Base-by-base conservation (phyloP, 345 rosid species). In the Moricandia arvensis region DNA sequence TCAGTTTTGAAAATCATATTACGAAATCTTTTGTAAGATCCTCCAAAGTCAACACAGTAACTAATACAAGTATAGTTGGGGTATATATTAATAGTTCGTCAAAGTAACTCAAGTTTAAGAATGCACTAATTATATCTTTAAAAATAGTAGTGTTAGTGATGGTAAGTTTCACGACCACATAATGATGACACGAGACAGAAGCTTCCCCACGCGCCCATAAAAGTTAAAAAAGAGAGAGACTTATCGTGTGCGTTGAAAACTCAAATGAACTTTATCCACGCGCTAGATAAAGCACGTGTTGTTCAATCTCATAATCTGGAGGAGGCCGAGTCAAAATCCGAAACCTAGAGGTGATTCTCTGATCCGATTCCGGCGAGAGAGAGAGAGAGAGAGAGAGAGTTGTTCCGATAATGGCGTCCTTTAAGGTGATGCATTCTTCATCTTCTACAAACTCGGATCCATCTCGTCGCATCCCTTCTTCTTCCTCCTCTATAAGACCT, bases 391-490 rank as follows among this genome's bases (percentile, higher is more conserved):
- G 4, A 6, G 24, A 21, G 24, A 1, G 2, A 0, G 3, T 10
- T 17, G 45, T 57, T 43, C 24, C 26, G 51, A 17, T 54, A 77
- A 89, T 89, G 91, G 82, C 90, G 89, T 82, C 98, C 66, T 86
- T 86, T 27, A 85, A 87, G 83, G 81, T 82, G 63, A 86, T 93
- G 90, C 80, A 80, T 75, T 82, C 96, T 69, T 80, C 93, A 0
- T 83, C 63, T 51, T 78, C 93, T 60, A 80, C 84, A 80, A 87
- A 81, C 64, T 79, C 87, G 91, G 93, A 86, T 91, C 88, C 80
- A 8, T 71, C 92, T 30, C 85, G 79, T 70, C 89, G 87, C 27
- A 65, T 81, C 55, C 45, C 84, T 27, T 16, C 57, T 16, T 15
- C 21, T 33, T 30, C 59, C 0, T 57, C 85, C 24, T 68, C 87